Conservation (phyloP, 2,329 filamentous ascomycete species). For the Harringtonia aguacate region DNA sequence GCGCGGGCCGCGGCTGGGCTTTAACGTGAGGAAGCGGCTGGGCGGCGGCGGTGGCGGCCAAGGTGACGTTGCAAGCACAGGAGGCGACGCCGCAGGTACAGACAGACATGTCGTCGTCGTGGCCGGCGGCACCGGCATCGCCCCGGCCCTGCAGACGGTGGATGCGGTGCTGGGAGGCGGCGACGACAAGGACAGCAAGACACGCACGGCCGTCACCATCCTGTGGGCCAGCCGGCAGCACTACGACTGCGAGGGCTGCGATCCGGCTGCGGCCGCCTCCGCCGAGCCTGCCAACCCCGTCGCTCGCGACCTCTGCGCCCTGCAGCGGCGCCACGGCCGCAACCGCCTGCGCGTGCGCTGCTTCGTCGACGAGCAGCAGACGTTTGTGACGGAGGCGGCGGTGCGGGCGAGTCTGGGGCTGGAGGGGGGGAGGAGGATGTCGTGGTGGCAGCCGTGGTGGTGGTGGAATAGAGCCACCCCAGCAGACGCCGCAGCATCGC, state of each 20-base stretch:
- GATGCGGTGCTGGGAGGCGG: conserved; percentile 42
- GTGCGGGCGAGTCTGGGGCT: conserved; percentile 21
- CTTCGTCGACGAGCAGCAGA: conserved; percentile 72
- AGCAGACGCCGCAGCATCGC: conserved; percentile 11
- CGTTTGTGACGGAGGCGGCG: conserved; percentile 45
- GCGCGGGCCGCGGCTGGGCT: conserved; percentile 68
- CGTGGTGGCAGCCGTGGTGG: background rate
- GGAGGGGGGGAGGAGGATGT: conserved; percentile 9
- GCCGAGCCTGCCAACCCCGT: conserved; percentile 28
- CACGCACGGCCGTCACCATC: conserved; percentile 48
- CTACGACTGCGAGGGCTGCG: conserved; percentile 49
- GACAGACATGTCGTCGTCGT: conserved; percentile 60
- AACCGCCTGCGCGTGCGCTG: conserved; percentile 56
- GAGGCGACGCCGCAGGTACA: conserved; percentile 9
- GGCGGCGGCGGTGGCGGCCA: conserved; percentile 13
- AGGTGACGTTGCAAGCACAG: background rate
- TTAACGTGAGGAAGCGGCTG: conserved; percentile 30
- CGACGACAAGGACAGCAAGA: no score
- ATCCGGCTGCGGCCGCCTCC: conserved; percentile 25
- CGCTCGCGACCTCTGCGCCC: conserved; percentile 48
- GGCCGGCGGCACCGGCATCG: conserved; percentile 87
- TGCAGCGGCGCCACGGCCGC: conserved; percentile 51
- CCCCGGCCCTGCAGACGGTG: conserved; percentile 75
- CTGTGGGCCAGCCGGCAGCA: conserved; percentile 69
- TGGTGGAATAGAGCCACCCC: background rate